Conservation (phyloP, 2,329 filamentous ascomycete species). For the Ophiocordyceps camponoti-rufipedis region DNA sequence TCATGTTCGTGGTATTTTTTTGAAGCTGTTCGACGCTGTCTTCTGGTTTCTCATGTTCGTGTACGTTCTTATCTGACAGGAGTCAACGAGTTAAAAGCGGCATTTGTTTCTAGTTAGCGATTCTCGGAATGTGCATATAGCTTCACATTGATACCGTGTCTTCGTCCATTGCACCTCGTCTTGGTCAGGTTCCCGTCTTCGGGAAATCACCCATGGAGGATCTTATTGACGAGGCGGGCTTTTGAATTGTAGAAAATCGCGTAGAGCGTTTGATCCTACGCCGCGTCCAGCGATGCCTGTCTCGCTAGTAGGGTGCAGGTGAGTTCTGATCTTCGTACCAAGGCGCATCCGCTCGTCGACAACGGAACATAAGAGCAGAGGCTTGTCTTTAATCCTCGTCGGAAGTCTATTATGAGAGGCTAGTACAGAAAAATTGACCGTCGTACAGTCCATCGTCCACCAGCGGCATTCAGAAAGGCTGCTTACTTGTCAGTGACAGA, state of each 20-base stretch:
- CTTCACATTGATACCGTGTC: no score
- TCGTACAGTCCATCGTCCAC: constrained; percentile 9
- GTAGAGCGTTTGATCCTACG: neutral
- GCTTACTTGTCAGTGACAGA: constrained; percentile 7
- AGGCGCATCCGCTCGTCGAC: no score
- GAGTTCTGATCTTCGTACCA: neutral
- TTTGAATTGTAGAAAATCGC: neutral
- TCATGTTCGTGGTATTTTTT: neutral
- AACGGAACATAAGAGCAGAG: neutral
- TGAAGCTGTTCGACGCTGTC: neutral
- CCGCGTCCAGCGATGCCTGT: neutral
- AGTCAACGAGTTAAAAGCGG: no score
- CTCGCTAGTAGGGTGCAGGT: no score
- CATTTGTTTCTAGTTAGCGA: no score
- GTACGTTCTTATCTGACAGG: no score
- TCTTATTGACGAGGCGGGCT: no score
- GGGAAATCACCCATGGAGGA: no score
- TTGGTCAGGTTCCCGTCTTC: no score
- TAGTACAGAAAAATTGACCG: constrained; percentile 12
- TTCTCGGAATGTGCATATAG: no score
- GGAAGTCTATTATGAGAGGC: neutral
- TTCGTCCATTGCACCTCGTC: no score
- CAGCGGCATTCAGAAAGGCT: constrained; percentile 21
- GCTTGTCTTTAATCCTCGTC: neutral
- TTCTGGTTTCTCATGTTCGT: no score